These are phyloP conservation scores for Ogataea glucozyma DNA, from an alignment of 805 yeast genomes.

Conservation along the genomic window DNA sequence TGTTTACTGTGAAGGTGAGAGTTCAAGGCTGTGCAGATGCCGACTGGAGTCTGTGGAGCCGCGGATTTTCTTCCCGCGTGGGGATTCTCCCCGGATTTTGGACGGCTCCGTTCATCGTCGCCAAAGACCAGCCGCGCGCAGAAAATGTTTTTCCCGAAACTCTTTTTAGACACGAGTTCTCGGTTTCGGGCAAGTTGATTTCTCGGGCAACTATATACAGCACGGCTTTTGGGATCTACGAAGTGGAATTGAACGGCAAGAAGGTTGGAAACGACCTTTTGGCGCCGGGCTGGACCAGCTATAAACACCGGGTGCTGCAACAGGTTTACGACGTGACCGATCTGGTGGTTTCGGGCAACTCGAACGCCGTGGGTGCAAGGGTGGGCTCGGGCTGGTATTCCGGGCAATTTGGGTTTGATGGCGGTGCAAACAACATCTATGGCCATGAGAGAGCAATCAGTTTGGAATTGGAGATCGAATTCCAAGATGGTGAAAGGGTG, in stretches of 20 bases:
- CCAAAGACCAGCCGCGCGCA: conserved; percentile 9
- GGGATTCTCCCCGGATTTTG: conserved; percentile 12
- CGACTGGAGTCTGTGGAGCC: too few species aligned
- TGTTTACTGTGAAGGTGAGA: conserved; percentile 8
- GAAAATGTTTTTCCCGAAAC: conserved; percentile 12
- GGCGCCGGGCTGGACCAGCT: conserved; percentile 33
- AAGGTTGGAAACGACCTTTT: conserved; percentile 23
- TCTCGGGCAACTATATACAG: conserved; percentile 19
- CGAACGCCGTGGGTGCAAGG: conserved; percentile 24
- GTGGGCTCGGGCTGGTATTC: conserved; percentile 32
- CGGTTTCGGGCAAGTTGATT: conserved; percentile 1
- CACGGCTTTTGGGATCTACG: conserved; percentile 28
- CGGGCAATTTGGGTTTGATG: conserved; percentile 29
- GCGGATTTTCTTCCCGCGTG: too few species aligned
- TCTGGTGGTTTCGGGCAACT: conserved; percentile 11
- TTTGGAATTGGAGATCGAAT: conserved; percentile 20
- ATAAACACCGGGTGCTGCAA: conserved; percentile 24
- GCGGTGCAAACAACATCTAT: conserved; percentile 26
- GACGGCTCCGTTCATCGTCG: conserved; percentile 13
- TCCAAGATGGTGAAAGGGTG: conserved; percentile 18
- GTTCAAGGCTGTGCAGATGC: too few species aligned
- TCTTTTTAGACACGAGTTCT: conserved; percentile 12
- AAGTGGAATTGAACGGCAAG: conserved; percentile 26
- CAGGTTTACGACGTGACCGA: conserved; percentile 25
- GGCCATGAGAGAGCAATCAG: conserved; percentile 24